A percentile compares a stretch with the other conserved stretches of the same genome.
These are phyloP conservation scores for Lasiosphaeria ovina DNA, from an alignment of 495 filamentous ascomycete species.

Conservation along the genomic window DNA sequence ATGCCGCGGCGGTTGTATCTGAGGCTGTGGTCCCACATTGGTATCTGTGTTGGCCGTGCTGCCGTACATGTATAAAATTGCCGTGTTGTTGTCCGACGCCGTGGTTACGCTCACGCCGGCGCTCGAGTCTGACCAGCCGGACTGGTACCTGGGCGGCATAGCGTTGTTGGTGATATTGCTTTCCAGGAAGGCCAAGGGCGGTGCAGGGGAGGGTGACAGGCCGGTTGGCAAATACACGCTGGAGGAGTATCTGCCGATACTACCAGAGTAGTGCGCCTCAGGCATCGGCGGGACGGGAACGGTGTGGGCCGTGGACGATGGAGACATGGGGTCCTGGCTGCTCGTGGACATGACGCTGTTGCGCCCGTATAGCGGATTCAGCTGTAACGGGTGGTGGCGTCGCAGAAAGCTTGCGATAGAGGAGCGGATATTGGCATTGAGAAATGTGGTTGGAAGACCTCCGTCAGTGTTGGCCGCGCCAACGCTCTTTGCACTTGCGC, in stretches of 20 bases:
- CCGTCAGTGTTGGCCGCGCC: neutral
- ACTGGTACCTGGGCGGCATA: slow-evolving; percentile 1
- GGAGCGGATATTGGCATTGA: slow-evolving; percentile 14
- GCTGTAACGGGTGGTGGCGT: slow-evolving; percentile 21
- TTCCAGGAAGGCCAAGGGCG: neutral
- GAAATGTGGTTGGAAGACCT: slow-evolving; percentile 4
- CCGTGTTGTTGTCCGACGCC: slow-evolving; percentile 1
- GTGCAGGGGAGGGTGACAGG: neutral
- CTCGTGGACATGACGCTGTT: neutral
- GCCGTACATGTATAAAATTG: slow-evolving; percentile 7
- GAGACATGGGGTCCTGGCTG: slow-evolving; percentile 13
- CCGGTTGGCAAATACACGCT: neutral
- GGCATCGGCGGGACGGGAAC: too few relatives aligned
- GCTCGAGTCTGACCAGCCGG: slow-evolving; percentile 7
- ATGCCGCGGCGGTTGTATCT: neutral
- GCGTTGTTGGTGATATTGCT: neutral
- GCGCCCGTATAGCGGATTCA: slow-evolving; percentile 17
- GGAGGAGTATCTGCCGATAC: too few relatives aligned
- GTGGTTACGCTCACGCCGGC: neutral
- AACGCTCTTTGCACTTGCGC: slow-evolving; percentile 18
- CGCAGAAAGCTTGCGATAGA: slow-evolving; percentile 26
- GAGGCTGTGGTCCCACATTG: neutral
- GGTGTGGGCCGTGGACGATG: neutral
- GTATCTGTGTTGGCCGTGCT: neutral
- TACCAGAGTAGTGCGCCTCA: too few relatives aligned